phyloP scores from a whole-genome alignment of 108 stramenopile species.

The Nannochloropsis gaditana region DNA sequence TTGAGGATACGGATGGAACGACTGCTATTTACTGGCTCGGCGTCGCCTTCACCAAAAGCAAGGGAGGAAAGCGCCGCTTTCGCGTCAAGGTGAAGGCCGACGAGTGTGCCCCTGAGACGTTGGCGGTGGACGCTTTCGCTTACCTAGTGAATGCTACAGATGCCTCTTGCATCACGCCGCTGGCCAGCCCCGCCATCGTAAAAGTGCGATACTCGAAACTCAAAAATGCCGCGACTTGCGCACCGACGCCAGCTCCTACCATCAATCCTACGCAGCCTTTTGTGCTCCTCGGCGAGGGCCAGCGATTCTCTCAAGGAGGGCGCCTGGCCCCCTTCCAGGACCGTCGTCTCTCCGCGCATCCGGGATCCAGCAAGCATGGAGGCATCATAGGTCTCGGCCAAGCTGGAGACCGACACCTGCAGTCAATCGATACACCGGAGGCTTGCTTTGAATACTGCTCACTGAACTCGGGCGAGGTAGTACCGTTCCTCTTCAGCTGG shows the following conservation, averaged over 20 bases:
- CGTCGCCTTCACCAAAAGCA: too few relatives aligned
- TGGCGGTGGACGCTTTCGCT: too few relatives aligned
- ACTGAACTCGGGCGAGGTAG: not conserved
- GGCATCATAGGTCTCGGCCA: not conserved
- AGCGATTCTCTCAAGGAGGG: not conserved
- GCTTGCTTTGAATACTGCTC: conserved; percentile 5
- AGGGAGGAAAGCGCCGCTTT: too few relatives aligned
- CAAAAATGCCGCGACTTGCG: not conserved
- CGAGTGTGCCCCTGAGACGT: too few relatives aligned
- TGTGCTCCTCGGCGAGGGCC: not conserved
- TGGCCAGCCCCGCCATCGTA: not conserved
- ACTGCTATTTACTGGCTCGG: too few relatives aligned
- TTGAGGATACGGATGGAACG: too few relatives aligned
- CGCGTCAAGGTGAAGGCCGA: too few relatives aligned
- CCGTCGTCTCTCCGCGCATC: not conserved
- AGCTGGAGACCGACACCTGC: not conserved
- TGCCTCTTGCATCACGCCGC: not conserved
- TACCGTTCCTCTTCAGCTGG: not conserved
- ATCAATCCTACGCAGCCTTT: not conserved
- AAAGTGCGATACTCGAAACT: not conserved
- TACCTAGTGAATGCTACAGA: too few relatives aligned
- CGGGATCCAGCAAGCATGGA: not conserved
- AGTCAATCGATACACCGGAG: not conserved
- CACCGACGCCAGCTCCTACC: not conserved
- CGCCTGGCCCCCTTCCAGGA: not conserved